Evolutionary conservation across 2,329 filamentous ascomycete genomes (phyloP), one percentile per base, ranked within the genome.

Genomic region (Penicillium janthinellum): DNA sequence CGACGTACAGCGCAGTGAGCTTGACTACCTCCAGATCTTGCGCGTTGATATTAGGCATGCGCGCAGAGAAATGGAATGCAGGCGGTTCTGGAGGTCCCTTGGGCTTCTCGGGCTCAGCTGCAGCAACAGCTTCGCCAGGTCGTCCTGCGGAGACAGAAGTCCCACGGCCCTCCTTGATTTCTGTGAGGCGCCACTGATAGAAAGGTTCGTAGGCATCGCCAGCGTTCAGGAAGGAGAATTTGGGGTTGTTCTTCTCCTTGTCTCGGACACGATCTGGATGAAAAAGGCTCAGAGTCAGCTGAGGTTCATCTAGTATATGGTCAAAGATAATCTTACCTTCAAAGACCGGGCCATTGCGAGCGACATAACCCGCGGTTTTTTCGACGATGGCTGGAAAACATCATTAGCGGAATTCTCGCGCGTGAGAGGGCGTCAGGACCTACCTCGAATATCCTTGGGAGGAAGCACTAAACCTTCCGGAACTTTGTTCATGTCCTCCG

Each of bases 1-100:
- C 95, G 52, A 94, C 92, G 77, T 95, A 97, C 28, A 96, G 82
- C 20, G 95, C 95, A 38, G 94, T 96, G 71, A 96, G 78, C 64
- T 83, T 85, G 59, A 88, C 80, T 25, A 88, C 82, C 55, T 88
- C 87, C 62, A 98, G 80, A 82, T 99, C 95, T 77, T 96, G 91
- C 65, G 96, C 92, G 78, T 90, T 96, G 79, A 99, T 96, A 67
- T 93, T 94, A 59, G 95, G 95, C 91, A 98, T 96, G 74, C 93
- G 90, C 68, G 95, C 93, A 57, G 92, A 96, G 80, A 97, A 99
- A 67, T 90, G 86, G 72, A 96, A 98, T 70, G 93, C 90, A 58
- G 90, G 86, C 15, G 95, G 95, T 71, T 93, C 88, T 45, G 89
- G 88, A 7, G 94, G 94, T 22, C 93, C 94, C 75, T 90, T 86